These are phyloP conservation scores for Delonix regia DNA, from an alignment of 306 rosid species.

Conservation along the genomic window DNA sequence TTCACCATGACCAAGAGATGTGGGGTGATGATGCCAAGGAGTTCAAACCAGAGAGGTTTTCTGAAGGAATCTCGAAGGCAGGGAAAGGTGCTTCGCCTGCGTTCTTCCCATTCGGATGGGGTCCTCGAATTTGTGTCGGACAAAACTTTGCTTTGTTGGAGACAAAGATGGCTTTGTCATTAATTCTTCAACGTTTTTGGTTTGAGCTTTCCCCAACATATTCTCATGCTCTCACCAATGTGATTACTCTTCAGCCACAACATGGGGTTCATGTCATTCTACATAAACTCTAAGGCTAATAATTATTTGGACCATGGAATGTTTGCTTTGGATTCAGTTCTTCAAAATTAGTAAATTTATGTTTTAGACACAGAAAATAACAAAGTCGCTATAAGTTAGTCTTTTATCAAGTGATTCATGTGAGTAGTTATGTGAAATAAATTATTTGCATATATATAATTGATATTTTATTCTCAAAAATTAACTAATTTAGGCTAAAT, in stretches of 20 bases:
- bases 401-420: too few species aligned
- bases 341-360: too few species aligned
- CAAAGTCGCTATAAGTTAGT: too few species aligned
- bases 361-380: too few species aligned
- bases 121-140: slow-evolving; percentile 37
- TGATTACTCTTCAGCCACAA: neutral
- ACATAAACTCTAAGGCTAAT: too few species aligned
- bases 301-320: too few species aligned
- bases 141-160: neutral
- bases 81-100: slow-evolving; percentile 17
- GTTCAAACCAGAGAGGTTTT: slow-evolving; percentile 55
- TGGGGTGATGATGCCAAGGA: slow-evolving; percentile 48
- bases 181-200: neutral
- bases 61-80: slow-evolving; percentile 49
- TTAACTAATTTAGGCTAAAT: too few species aligned
- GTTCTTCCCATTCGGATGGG: slow-evolving; percentile 49
- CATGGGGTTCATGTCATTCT: neutral
- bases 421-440: too few species aligned
- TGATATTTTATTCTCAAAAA: too few species aligned
- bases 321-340: too few species aligned
- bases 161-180: neutral
- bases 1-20: slow-evolving; percentile 37
- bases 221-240: neutral
- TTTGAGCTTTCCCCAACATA: neutral
- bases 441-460: too few species aligned